phyloP scores from a whole-genome alignment of 768 basidiomycete genomes.

The Pisolithus sp. region DNA sequence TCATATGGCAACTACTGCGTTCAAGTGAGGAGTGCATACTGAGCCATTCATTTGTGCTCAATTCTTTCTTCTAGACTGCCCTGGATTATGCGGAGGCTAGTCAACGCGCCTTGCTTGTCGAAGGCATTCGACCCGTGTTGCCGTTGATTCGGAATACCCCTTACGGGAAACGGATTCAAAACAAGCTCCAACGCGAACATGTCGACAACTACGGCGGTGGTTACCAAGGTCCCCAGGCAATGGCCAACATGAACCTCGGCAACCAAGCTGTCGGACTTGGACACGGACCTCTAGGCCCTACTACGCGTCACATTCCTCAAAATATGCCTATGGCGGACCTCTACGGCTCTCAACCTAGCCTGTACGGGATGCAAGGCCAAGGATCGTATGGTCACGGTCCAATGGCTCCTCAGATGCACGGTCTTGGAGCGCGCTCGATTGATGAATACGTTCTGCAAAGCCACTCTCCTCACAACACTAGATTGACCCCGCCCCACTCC shows the following conservation, averaged over 20 bases:
- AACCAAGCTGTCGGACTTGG: slow-evolving; percentile 48
- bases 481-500: slow-evolving; percentile 50
- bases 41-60: slow-evolving; percentile 10
- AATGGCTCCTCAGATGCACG: slow-evolving; percentile 49
- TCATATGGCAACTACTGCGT: slow-evolving; percentile 97
- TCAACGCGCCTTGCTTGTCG: slow-evolving; percentile 88
- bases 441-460: slow-evolving; percentile 79
- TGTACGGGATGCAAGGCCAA: slow-evolving; percentile 57
- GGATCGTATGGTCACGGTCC: slow-evolving; percentile 55
- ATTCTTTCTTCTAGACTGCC: slow-evolving; percentile 61
- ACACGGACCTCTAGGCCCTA: slow-evolving; percentile 31
- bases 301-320: slow-evolving; percentile 53
- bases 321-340: slow-evolving; percentile 54
- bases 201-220: slow-evolving; percentile 57
- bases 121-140: slow-evolving; percentile 96
- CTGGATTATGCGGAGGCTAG: slow-evolving; percentile 95
- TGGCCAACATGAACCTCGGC: slow-evolving; percentile 50
- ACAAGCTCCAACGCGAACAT: slow-evolving; percentile 94
- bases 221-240: slow-evolving; percentile 54
- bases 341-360: slow-evolving; percentile 53
- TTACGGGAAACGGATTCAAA: slow-evolving; percentile 98
- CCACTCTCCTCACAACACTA: slow-evolving; percentile 59
- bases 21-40: slow-evolving; percentile 44
- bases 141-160: slow-evolving; percentile 98
- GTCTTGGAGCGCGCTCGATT: slow-evolving; percentile 64